Base-by-base conservation (phyloP, 2,329 filamentous ascomycete species). In the Exserohilum turcica region DNA sequence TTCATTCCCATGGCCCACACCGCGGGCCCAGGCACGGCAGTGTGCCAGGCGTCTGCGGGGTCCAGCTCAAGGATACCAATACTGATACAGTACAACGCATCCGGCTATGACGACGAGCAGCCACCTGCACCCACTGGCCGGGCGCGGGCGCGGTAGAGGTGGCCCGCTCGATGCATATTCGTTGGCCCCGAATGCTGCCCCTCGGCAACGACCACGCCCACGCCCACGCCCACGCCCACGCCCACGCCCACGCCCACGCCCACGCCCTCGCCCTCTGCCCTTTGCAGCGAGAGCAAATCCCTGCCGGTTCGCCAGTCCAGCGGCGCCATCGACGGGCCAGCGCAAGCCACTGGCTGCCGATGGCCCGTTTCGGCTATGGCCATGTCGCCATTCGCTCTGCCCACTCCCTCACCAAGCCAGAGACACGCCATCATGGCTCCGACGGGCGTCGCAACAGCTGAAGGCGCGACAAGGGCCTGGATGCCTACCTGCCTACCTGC, bases 371-470 rank as follows among this genome's bases (percentile, higher is more conserved):
- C 24, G 43, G 47, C 54, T 39, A 57, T 49, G 61, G 63, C 60
- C 61, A 50, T 40, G 56, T 43, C 54, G 39, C 21, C 43, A 52
- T 39, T 43, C 59, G 56, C 59, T 61, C 57, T 42, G 54, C 55
- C 54, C 50, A 45, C 47, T 42, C 38, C 31, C 43, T 43, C 68
- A 54, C 59, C 53, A 60, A 49, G 54, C 51, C 58, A 16, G 39
- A 59, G 40, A 54, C 24, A 42, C 69, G 63, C 70, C 67, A 68
- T 52, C 46, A 37, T 55, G 57, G 57, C 56, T 60, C 57, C 51
- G 54, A 40, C 49, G 45, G 53, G 42, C 50, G 40, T 46, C 44
- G 59, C 44, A 53, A 56, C 54, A 67, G 63, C 64, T 67, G 64
- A 65, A 61, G 59, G 16, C 21, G 40, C 46, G 24, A 45, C 51